Conservation (phyloP, 2,329 filamentous ascomycete genomes). For the Trichoderma polysporum region DNA sequence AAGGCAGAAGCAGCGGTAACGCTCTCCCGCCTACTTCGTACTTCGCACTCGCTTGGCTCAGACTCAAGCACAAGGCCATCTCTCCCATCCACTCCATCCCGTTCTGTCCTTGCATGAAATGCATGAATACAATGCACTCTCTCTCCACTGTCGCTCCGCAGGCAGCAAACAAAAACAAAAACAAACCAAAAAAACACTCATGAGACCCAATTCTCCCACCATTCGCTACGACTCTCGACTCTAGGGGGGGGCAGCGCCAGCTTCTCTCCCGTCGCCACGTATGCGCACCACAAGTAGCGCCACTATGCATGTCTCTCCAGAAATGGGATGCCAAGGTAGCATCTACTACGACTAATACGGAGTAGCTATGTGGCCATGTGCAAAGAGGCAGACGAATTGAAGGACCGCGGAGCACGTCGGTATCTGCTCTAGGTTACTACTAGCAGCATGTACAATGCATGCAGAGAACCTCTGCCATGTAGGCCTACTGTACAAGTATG, state of each 20-base stretch:
- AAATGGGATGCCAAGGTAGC: not conserved
- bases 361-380: not conserved
- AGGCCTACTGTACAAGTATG: too few species aligned
- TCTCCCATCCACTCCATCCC: not conserved
- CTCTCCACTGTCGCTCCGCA: not conserved
- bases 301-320: slow-evolving; percentile 17
- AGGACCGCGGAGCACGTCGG: not conserved
- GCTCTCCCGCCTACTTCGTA: not conserved
- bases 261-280: slow-evolving; percentile 19
- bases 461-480: slow-evolving; percentile 15
- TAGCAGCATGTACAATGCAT: slow-evolving; percentile 11
- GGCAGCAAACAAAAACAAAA: not conserved
- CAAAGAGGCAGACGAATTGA: not conserved
- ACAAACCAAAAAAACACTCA: not conserved
- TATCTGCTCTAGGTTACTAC: not conserved
- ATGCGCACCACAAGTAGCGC: slow-evolving; percentile 11
- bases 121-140: slow-evolving; percentile 8
- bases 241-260: not conserved
- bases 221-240: not conserved
- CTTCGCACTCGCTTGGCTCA: not conserved
- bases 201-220: not conserved
- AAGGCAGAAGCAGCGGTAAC: not conserved
- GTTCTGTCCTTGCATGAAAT: slow-evolving; percentile 4
- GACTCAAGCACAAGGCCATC: slow-evolving; percentile 1
- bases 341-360: not conserved